Percentiles rank a stretch among this genome's conserved stretches.
Evolutionary conservation across 371 early-diverging fungal species (phyloP).

Genomic region (Encephalitozoon intestinalis): DNA sequence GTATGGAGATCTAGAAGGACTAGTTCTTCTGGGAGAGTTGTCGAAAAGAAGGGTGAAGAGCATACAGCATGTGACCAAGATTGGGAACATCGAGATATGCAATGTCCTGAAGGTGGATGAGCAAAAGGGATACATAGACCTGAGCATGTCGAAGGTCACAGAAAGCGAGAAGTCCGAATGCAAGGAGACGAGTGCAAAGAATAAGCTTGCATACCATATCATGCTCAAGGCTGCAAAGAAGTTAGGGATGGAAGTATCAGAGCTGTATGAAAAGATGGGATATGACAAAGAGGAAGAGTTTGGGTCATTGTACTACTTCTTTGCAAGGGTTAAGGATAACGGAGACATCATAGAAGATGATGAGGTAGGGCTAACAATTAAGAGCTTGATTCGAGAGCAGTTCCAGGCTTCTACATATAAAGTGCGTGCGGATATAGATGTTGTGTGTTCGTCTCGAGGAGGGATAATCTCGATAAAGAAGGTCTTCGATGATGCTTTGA

Average conservation of each 20-base stretch:
- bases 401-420: conserved; percentile 51
- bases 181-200: conserved; percentile 85
- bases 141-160: conserved; percentile 89
- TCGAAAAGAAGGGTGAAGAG: conserved; percentile 89
- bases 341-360: conserved; percentile 14
- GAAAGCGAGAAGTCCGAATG: conserved; percentile 84
- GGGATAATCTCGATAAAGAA: conserved; percentile 90
- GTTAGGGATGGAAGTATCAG: conserved; percentile 68
- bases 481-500: conserved; percentile 79
- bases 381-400: conserved; percentile 47
- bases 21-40: conserved; percentile 88
- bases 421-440: conserved; percentile 72
- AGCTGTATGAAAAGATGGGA: conserved; percentile 75
- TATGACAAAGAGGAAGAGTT: conserved; percentile 94
- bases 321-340: conserved; percentile 44
- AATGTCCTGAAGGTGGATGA: conserved; percentile 91
- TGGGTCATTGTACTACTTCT: conserved; percentile 69
- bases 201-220: conserved; percentile 74
- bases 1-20: conserved; percentile 81
- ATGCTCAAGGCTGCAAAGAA: conserved; percentile 82
- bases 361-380: conserved; percentile 37
- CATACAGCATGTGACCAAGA: conserved; percentile 86
- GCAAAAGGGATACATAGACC: conserved; percentile 97
- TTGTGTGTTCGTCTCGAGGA: conserved; percentile 83
- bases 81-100: conserved; percentile 88